Base-by-base conservation (phyloP, 768 basidiomycete species). In the Tricholoma hemisulphureum region DNA sequence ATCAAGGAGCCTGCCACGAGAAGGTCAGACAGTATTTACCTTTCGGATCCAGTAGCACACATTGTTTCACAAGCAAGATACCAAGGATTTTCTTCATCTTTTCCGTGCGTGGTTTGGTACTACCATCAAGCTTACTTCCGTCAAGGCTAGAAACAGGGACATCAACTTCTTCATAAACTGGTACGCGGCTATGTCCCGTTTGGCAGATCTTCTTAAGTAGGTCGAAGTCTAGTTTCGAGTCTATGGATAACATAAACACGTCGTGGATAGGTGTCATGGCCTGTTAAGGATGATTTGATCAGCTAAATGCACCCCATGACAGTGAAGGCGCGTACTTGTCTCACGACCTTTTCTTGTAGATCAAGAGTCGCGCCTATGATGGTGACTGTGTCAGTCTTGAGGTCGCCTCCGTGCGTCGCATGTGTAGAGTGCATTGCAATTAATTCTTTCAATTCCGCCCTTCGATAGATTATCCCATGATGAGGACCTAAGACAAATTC, bases 281-380 rank as follows among this genome's bases (percentile, higher is more conserved):
- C 83, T 87, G 5, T 50, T 29, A 48, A 53, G 46, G 26, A 11
- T 28, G n/a, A 7, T 56, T 24, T 58, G 55, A 35, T 41, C 14
- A 21, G 1, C 29, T 13, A 11, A 48, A 41, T 13, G 34, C 26
- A 56, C 6, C 14, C 41, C 49, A 18, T 57, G n/a, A 61, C 68
- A 28, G 7, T 8, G 26, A n/a, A 28, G 8, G 16, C 16, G 16
- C 16, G 23, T 26, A 83, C 84, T 77, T 89, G 87, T 62, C 73
- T 79, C 29, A 90, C 89, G 32, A 88, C 87, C 67, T 95, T 95
- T 65, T 90, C 90, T 67, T 95, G 93, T 13, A 96, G 72, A 67
- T 95, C 93, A 21, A 96, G 83, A 0, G 92, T 92, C 1, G 90
- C 91, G 16, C 93, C 92, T 35, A 95, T 93, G 69, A 95, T 95